phyloP scores from a whole-genome alignment of 2,329 filamentous ascomycete species.

The Xylaria arbuscula region DNA sequence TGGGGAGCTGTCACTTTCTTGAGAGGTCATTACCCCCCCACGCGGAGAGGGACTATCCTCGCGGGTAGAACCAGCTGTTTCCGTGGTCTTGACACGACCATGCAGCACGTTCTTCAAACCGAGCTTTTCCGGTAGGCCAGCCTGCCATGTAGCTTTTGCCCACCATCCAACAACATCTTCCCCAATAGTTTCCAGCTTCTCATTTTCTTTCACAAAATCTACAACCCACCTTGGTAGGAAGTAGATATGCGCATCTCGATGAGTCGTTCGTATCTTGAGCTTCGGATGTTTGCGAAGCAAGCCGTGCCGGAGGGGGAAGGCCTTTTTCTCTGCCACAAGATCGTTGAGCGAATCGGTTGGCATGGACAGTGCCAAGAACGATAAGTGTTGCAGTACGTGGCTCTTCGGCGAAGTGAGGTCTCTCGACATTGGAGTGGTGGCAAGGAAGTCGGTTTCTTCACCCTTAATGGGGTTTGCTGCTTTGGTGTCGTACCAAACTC shows the following conservation, averaged over 20 bases:
- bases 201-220: slow-evolving; percentile 82
- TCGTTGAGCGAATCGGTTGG: slow-evolving; percentile 92
- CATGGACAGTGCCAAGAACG: slow-evolving; percentile 85
- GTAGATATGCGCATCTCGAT: slow-evolving; percentile 94
- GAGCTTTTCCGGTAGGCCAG: slow-evolving; percentile 81
- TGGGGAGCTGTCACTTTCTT: slow-evolving; percentile 39
- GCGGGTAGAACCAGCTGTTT: slow-evolving; percentile 50
- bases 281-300: slow-evolving; percentile 79
- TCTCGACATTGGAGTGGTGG: slow-evolving; percentile 74
- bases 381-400: slow-evolving; percentile 74
- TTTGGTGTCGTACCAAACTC: slow-evolving; percentile 92
- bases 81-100: slow-evolving; percentile 54
- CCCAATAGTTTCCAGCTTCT: slow-evolving; percentile 85
- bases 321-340: slow-evolving; percentile 78
- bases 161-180: slow-evolving; percentile 96
- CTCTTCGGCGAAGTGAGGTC: slow-evolving; percentile 68
- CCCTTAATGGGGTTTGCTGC: slow-evolving; percentile 80
- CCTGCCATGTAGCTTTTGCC: slow-evolving; percentile 94
- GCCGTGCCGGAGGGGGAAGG: slow-evolving; percentile 78
- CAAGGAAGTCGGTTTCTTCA: slow-evolving; percentile 93
- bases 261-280: slow-evolving; percentile 82
- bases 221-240: slow-evolving; percentile 93
- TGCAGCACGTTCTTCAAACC: slow-evolving; percentile 75
- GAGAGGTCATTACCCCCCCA: slow-evolving; percentile 39
- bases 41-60: slow-evolving; percentile 35